phyloP scores from a whole-genome alignment of 1,284 basidiomycete species.

The Ustilago esculenta region DNA sequence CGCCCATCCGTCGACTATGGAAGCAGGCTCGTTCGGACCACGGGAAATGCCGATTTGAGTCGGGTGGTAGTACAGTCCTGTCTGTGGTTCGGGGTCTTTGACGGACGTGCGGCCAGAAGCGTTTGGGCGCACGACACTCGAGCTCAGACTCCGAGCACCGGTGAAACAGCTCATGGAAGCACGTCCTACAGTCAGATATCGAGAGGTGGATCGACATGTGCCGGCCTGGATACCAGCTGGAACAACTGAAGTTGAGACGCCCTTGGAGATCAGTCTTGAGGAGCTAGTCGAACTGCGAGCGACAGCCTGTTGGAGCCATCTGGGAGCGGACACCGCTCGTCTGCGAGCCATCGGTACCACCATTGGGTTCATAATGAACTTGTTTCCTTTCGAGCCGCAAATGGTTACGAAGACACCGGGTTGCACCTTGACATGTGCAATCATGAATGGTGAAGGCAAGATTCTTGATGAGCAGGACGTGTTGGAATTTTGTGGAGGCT shows the following conservation, averaged over 20 bases:
- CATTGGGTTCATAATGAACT: background rate
- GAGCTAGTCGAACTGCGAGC: background rate
- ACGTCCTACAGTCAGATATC: too few relatives aligned
- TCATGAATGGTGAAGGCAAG: too few relatives aligned
- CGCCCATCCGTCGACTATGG: slow-evolving; percentile 42
- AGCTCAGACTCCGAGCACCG: slow-evolving; percentile 4
- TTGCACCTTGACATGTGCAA: too few relatives aligned
- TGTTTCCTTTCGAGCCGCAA: too few relatives aligned
- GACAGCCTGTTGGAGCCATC: background rate
- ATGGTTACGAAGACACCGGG: too few relatives aligned
- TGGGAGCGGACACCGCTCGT: background rate
- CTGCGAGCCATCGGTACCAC: background rate
- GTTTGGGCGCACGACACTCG: background rate
- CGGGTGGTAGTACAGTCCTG: slow-evolving; percentile 55
- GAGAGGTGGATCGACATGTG: too few relatives aligned
- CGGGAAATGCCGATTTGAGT: slow-evolving; percentile 34
- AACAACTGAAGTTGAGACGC: too few relatives aligned
- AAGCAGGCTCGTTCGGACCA: slow-evolving; percentile 6
- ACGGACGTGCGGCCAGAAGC: slow-evolving; percentile 26
- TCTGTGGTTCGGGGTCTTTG: slow-evolving; percentile 43
- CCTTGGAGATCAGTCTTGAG: too few relatives aligned
- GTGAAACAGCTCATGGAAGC: background rate
- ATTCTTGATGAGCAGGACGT: too few relatives aligned
- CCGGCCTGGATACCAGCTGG: too few relatives aligned
- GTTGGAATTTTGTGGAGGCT: slow-evolving; percentile 13